Evolutionary conservation across 2,329 filamentous ascomycete species (phyloP), one percentile per base, ranked within the genome.

Genomic region (Sporothrix variecibatus): DNA sequence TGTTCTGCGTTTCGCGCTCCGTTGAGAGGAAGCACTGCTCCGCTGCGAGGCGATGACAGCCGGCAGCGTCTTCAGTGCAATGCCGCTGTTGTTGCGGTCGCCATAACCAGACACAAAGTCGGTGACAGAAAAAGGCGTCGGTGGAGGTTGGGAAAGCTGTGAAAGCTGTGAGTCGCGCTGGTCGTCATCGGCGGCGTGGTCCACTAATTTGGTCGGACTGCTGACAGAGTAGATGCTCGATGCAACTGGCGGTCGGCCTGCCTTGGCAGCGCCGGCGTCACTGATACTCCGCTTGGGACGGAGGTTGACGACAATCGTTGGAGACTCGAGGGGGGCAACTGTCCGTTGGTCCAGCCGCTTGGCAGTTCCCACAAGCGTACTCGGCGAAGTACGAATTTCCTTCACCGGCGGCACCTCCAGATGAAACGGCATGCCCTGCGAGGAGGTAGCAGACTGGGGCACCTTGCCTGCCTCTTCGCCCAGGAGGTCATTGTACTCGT

Each of bases 401-500:
- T 64, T 49, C 31, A n/a, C 23, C 26, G 43, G 58, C 11, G 87
- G 87, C 1, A 80, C 83, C 77, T 90, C 87, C 15, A 89, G 84
- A 76, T 88, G 85, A 78, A 91, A 88, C 28, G 90, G 86, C 73
- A 85, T 80, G 0, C 87, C 87, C 34, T 85, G 84, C 0, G 90
- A 90, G 0, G 88, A 90, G 0, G 86, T 87, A 5, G 86, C 83
- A 0, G 89, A 90, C 1, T 83, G 82, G 2, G 86, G 86, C 1
- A 82, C 82, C 76, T 84, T 84, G 43, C 79, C 74, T 0, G 80
- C 80, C 11, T 86, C 87, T 12, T 93, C 91, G 71, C 93, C 93
- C 72, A 98, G 88, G 15, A 98, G 84, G 78, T 98, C 95, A 77
- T 98, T 91, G 80, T 97, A 98, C 82, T 97, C 95, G 71, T 95